Percentiles rank a stretch among this genome's conserved stretches.
Evolutionary conservation across 352 stramenopile genomes (phyloP).

Genomic region (Pythium rishiriense): DNA sequence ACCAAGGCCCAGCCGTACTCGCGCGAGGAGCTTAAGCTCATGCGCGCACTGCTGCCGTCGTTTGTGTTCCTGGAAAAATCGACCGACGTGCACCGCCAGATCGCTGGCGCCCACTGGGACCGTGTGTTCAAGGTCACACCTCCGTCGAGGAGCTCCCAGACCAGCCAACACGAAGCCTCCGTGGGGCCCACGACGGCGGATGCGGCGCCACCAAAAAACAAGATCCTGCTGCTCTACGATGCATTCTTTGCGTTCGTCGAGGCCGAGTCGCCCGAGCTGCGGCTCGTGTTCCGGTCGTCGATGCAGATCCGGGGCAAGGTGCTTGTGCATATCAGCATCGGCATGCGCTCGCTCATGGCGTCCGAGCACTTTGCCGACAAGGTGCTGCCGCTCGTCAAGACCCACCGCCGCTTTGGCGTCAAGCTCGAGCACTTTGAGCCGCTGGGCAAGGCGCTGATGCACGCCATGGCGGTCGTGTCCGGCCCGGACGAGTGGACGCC

Average conservation of each 20-base stretch:
- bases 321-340: slow-evolving; percentile 53
- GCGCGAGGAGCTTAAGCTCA: slow-evolving; percentile 30
- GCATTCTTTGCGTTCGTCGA: slow-evolving; percentile 55
- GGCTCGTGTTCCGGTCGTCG: slow-evolving; percentile 52
- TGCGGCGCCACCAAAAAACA: slow-evolving; percentile 24
- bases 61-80: slow-evolving; percentile 45
- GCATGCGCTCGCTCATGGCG: slow-evolving; percentile 48
- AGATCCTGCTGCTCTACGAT: slow-evolving; percentile 44
- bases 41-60: slow-evolving; percentile 43
- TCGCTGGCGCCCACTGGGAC: slow-evolving; percentile 43
- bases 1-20: slow-evolving; percentile 13
- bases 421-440: slow-evolving; percentile 48
- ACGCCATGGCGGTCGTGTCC: slow-evolving; percentile 45
- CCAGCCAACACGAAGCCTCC: slow-evolving; percentile 6
- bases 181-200: too few relatives aligned
- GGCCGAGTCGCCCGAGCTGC: slow-evolving; percentile 44
- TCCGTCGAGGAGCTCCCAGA: not conserved
- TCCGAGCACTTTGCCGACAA: slow-evolving; percentile 39
- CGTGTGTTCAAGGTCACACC: slow-evolving; percentile 32
- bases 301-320: slow-evolving; percentile 48
- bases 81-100: slow-evolving; percentile 36
- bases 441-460: slow-evolving; percentile 37
- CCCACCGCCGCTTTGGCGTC: slow-evolving; percentile 47
- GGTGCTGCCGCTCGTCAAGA: slow-evolving; percentile 45
- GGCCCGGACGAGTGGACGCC: slow-evolving; percentile 34